These are phyloP conservation scores for Plasmodium billcollinsi DNA, from an alignment of 169 alveolate genomes.

Conservation along the genomic window DNA sequence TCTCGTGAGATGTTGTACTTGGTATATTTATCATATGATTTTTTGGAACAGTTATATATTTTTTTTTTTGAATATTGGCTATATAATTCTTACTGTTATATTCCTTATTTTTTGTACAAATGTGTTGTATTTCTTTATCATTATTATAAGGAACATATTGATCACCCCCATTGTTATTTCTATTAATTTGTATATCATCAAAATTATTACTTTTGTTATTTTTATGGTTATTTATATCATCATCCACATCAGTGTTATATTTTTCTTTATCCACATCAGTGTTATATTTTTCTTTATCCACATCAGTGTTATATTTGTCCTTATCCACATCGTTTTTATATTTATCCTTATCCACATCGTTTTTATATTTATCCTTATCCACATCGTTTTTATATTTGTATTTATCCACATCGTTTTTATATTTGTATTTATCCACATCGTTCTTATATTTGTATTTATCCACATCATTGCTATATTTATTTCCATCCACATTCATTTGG, in stretches of 20 bases:
- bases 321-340: neutral
- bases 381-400: neutral
- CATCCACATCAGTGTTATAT: neutral
- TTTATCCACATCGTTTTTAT: neutral
- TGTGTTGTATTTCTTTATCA: no score
- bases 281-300: neutral
- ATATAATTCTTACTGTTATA: neutral
- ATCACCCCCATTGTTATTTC: no score
- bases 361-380: neutral
- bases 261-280: neutral
- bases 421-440: constrained; percentile 2
- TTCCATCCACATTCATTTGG: neutral
- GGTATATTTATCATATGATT: no score
- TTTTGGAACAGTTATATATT: neutral
- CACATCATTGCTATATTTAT: neutral
- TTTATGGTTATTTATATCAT: neutral
- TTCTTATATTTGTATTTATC: neutral
- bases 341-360: neutral
- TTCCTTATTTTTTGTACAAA: neutral
- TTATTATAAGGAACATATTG: no score
- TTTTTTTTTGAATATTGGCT: neutral
- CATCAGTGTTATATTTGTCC: neutral
- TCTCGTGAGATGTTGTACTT: no score
- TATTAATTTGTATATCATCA: neutral
- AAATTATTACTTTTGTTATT: neutral